Evolutionary conservation across 345 rosid genomes (phyloP).

Genomic region (Pelargonium nanum): DNA sequence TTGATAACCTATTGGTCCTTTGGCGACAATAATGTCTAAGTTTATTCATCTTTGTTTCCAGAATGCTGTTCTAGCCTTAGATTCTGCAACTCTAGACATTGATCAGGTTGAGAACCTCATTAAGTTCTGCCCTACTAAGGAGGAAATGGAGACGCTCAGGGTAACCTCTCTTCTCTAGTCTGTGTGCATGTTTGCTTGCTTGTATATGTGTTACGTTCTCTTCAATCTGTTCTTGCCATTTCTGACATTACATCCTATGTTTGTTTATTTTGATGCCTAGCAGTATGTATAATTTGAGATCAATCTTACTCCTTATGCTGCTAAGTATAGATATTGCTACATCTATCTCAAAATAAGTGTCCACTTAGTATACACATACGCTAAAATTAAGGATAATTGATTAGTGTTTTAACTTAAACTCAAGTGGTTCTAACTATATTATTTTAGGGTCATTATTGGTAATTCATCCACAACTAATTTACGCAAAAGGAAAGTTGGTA

Average conservation of each 20-base stretch:
- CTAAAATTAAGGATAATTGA: too few species aligned
- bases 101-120: slow-evolving; percentile 99
- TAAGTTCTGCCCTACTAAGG: slow-evolving; percentile 94
- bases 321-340: neutral
- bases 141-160: slow-evolving; percentile 84
- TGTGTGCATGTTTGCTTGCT: neutral
- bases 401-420: too few species aligned
- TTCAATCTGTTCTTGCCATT: neutral
- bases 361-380: too few species aligned
- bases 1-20: neutral
- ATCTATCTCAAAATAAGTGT: too few species aligned
- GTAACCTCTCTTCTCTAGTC: slow-evolving; percentile 25
- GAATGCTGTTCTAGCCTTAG: slow-evolving; percentile 89
- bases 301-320: neutral
- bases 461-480: too few species aligned
- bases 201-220: neutral
- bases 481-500: too few species aligned
- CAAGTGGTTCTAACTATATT: too few species aligned
- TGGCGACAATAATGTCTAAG: neutral
- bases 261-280: slow-evolving; percentile 3
- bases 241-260: neutral
- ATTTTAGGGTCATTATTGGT: too few species aligned
- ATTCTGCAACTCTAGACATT: slow-evolving; percentile 72
- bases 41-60: slow-evolving; percentile 20
- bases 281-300: neutral